These are phyloP conservation scores for Penicillium italicum DNA, from an alignment of 2,329 filamentous ascomycete genomes.

Conservation along the genomic window DNA sequence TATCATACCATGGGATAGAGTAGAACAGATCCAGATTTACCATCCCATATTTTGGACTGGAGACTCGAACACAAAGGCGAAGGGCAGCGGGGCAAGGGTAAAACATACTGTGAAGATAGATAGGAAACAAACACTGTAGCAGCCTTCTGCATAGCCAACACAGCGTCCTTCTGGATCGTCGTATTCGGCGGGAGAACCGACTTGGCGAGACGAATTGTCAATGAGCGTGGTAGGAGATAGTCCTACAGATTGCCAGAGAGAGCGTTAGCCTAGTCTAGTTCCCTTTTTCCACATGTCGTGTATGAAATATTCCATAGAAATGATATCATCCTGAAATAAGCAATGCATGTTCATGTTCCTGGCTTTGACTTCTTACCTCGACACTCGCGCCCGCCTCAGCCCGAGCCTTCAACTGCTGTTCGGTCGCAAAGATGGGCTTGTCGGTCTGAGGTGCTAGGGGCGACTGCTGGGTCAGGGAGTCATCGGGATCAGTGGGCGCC, in stretches of 20 bases:
- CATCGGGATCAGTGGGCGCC: slow-evolving; percentile 22
- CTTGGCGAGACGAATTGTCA: slow-evolving; percentile 60
- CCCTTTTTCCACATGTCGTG: background rate
- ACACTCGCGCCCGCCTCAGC: slow-evolving; percentile 40
- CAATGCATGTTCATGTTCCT: background rate
- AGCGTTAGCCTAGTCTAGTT: background rate
- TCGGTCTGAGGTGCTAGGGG: slow-evolving; percentile 16
- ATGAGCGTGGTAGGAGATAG: slow-evolving; percentile 59
- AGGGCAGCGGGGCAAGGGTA: background rate
- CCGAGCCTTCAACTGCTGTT: slow-evolving; percentile 40
- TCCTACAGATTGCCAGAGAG: slow-evolving; percentile 43
- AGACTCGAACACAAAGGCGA: background rate
- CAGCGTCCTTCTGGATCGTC: slow-evolving; percentile 62
- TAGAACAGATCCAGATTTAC: background rate
- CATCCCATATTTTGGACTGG: background rate
- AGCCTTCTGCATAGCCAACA: slow-evolving; percentile 61
- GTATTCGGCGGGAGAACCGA: slow-evolving; percentile 63
- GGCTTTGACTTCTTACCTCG: slow-evolving; percentile 31
- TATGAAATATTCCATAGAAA: background rate
- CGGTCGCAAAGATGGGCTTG: slow-evolving; percentile 34
- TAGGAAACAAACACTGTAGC: slow-evolving; percentile 66
- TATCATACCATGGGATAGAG: background rate
- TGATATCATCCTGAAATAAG: background rate
- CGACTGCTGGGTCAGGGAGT: slow-evolving; percentile 16
- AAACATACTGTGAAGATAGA: slow-evolving; percentile 55